A percentile compares a stretch with the other conserved stretches of the same genome.
These are phyloP conservation scores for Linnemannia exigua DNA, from an alignment of 192 early-diverging fungal genomes.

Conservation along the genomic window DNA sequence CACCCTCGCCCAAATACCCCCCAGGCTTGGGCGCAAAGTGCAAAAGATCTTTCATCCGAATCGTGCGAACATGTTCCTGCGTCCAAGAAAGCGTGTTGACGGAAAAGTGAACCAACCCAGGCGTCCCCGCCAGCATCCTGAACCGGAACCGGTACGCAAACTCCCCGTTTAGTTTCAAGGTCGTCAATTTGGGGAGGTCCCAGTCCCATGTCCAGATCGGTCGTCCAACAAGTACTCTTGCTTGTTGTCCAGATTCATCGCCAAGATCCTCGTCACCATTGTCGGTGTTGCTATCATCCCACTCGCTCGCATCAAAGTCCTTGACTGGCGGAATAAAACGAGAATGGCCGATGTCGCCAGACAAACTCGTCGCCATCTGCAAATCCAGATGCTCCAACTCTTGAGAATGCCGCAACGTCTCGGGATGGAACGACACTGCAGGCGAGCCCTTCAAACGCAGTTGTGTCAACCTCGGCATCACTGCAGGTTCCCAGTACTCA, in stretches of 20 bases:
- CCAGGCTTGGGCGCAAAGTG: too few species aligned
- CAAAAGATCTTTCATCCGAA: too few species aligned
- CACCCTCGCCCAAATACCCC: too few species aligned
- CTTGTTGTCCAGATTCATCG: too few species aligned
- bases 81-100: background rate
- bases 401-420: background rate
- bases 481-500: too few species aligned
- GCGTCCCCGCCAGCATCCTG: background rate
- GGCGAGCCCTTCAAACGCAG: too few species aligned
- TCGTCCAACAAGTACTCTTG: background rate
- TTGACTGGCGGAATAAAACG: background rate
- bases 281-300: too few species aligned
- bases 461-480: too few species aligned
- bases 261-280: too few species aligned
- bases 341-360: background rate
- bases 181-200: background rate
- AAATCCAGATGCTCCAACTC: background rate
- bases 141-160: background rate
- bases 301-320: background rate
- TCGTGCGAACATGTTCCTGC: too few species aligned
- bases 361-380: background rate
- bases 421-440: background rate
- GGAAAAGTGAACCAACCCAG: background rate
- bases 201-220: background rate
- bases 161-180: background rate